Percentiles rank a stretch among this genome's conserved stretches.
Conservation (phyloP, 1,284 basidiomycete genomes). For the Cutaneotrichosporon cutaneum region DNA sequence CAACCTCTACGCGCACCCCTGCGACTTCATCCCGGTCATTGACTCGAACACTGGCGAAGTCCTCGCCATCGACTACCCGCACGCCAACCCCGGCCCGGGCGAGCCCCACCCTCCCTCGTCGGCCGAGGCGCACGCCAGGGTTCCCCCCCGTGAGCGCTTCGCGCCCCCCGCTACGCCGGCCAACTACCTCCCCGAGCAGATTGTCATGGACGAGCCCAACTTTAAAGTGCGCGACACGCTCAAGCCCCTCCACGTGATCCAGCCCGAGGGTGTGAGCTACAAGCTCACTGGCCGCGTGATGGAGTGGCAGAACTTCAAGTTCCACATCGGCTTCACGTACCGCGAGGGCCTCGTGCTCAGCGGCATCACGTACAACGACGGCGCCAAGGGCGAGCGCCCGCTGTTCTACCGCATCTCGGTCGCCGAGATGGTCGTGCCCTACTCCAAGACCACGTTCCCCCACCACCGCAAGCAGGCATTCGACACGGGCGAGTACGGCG, state of each 20-base stretch:
- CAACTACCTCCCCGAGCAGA: conserved; percentile 55
- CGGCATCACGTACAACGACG: conserved; percentile 50
- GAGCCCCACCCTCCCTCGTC: conserved; percentile 33
- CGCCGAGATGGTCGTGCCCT: conserved; percentile 54
- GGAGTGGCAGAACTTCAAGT: conserved; percentile 45
- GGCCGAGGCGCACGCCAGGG: conserved; percentile 31
- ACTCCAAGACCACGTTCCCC: conserved; percentile 55
- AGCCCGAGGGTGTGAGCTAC: conserved; percentile 91
- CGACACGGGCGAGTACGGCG: conserved; percentile 56
- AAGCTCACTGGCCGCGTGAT: conserved; percentile 70
- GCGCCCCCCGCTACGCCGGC: conserved; percentile 49
- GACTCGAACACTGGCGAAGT: conserved; percentile 50
- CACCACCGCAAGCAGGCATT: conserved; percentile 55
- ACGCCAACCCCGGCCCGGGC: conserved; percentile 27
- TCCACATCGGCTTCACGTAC: conserved; percentile 39
- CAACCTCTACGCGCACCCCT: conserved; percentile 55
- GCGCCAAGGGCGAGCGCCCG: conserved; percentile 40
- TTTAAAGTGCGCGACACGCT: conserved; percentile 68
- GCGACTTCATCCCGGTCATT: conserved; percentile 52
- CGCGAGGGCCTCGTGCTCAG: conserved; percentile 51
- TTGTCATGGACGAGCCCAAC: conserved; percentile 51
- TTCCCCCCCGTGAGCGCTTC: conserved; percentile 46
- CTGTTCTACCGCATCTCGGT: conserved; percentile 55
- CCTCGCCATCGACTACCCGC: conserved; percentile 52
- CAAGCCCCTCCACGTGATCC: conserved; percentile 81